Evolutionary conservation across 352 stramenopile genomes (phyloP), one percentile per base, ranked within the genome.

Genomic region (Globisporangium cystogenes): DNA sequence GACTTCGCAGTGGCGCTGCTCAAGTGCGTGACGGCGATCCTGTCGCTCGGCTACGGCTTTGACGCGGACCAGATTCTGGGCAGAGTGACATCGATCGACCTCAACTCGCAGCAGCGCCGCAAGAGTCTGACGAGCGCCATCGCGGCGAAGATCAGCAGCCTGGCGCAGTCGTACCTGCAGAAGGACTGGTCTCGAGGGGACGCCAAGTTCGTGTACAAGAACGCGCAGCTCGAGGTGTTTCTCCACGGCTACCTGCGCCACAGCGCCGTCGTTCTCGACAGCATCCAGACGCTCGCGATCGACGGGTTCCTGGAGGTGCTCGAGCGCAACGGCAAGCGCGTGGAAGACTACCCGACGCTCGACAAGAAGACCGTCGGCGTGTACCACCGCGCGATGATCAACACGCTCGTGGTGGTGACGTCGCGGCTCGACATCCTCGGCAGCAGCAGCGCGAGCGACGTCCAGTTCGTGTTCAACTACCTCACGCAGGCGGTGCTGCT

Each of bases 351-450:
- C 39, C 68, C 70, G n/a, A 82, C 75, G 5, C 49, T 87, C 31
- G 73, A 53, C 39, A 83, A 83, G 54, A 85, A 85, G 43, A 80
- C 71, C 0, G 53, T 85, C 0, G 59, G 59, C 10, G 60, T 68
- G 16, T 83, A 76, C 42, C 64, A 85, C 42, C 69, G 64, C 7
- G 70, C 67, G 12, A 74, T 82, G 72, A 68, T 83, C 31, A 65
- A 70, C 8, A 68, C 68, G 2, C 52, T 87, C 14, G 69, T 83
- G 3, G 44, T 48, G 7, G 62, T 55, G 11, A 82, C 72, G 6
- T 50, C 59, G 18, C 57, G 72, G 0, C 37, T 87, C 8, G 70
- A 87, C 39, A 66, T 81, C 33, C 6, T 49, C 21, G 55, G 46
- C 7, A 39, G 33, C 4, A 40, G 27, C 40, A 43, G 47, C 5